Evolutionary conservation across 192 early-diverging fungal species (phyloP), one percentile per base, ranked within the genome.

Genomic region (Backusella psychrophila): DNA sequence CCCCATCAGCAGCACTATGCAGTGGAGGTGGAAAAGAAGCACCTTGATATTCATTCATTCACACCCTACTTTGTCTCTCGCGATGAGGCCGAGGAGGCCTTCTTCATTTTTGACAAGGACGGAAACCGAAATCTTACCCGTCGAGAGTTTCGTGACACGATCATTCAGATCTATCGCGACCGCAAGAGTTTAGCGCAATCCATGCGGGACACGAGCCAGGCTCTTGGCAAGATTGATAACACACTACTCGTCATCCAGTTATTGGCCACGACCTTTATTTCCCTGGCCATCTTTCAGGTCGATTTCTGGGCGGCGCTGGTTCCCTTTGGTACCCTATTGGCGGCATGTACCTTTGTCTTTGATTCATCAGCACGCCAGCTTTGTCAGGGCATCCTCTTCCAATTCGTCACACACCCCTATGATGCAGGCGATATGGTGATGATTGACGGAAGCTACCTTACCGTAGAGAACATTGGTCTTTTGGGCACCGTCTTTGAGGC

Each of bases 61-160:
- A 78, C 84, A 59, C 91, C 91, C 1, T 96, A 91, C 69, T 97
- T 97, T 75, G 84, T 88, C 15, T 88, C 84, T 46, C 81, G 90
- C 38, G 86, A 90, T 6, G 89, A 91, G 12, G 92, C 95, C 2
- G 83, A 89, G 49, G 89, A 90, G 73, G 96, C 96, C 19, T 97
- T 97, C 85, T 83, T 81, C 14, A 83, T 95, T 35, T 95, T 97
- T 82, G 96, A 97, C 85, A 91, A 91, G 83, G 95, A 97, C 82
- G 88, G 87, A 38, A 94, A 95, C 77, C 94, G 95, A 59, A 92
- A 95, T 66, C 84, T 97, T 21, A 91, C 91, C 69, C 88, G 90
- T 52, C 83, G 86, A 38, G 96, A 97, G 81, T 92, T 97, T 80
- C 93, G 92, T 56, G 90, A 93, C 74, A 86, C 87, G 29, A 90